Conservation (phyloP, 1,284 basidiomycete genomes). For the Boletellus deceptivus region DNA sequence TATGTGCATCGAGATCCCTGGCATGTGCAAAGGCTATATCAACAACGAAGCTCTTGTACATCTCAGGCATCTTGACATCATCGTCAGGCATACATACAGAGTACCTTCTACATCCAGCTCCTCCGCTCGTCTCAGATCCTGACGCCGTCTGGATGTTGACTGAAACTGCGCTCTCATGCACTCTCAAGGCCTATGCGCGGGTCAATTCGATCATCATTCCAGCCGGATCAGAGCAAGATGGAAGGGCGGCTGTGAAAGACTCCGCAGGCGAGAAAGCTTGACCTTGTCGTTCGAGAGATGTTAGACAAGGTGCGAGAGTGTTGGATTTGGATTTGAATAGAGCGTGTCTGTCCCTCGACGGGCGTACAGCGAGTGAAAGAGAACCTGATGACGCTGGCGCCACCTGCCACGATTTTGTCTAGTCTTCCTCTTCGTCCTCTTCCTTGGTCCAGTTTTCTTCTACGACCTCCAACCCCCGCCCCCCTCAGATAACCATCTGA, state of each 20-base stretch:
- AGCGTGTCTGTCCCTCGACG: no score
- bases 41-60: conserved; percentile 15
- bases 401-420: no score
- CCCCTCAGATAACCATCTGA: background rate
- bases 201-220: conserved; percentile 29
- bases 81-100: conserved; percentile 38
- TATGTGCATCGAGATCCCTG: conserved; percentile 53
- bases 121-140: conserved; percentile 51
- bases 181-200: conserved; percentile 50
- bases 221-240: conserved; percentile 31
- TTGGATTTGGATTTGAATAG: background rate
- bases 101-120: conserved; percentile 46
- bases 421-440: background rate
- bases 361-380: no score
- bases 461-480: background rate
- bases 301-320: conserved; percentile 18
- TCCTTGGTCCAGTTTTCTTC: background rate
- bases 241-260: conserved; percentile 31
- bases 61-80: background rate
- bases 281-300: conserved; percentile 51
- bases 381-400: no score
- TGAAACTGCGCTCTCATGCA: conserved; percentile 47
- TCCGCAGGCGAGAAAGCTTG: conserved; percentile 44
- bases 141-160: conserved; percentile 40
- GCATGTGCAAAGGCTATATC: conserved; percentile 51